Evolutionary conservation across 371 early-diverging fungal genomes (phyloP).

Genomic region (Neoconidiobolus thromboides): DNA sequence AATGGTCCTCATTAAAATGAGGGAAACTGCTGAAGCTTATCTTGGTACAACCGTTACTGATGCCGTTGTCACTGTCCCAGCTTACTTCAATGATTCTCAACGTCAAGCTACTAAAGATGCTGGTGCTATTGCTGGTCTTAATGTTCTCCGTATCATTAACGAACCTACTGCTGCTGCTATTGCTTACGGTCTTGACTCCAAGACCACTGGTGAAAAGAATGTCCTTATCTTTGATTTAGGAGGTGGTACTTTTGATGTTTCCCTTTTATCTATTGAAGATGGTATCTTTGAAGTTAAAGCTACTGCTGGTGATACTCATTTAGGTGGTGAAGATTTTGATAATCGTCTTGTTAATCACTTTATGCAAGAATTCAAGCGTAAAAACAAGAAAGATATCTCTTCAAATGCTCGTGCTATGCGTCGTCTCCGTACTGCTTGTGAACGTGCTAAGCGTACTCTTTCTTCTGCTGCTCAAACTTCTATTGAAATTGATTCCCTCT

Average conservation of each 20-base stretch:
- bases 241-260: slow-evolving; percentile 94
- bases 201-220: slow-evolving; percentile 37
- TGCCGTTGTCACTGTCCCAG: slow-evolving; percentile 96
- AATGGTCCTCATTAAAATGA: slow-evolving; percentile 89
- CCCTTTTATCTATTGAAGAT: slow-evolving; percentile 69
- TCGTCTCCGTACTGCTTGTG: slow-evolving; percentile 73
- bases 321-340: slow-evolving; percentile 87
- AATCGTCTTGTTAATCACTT: slow-evolving; percentile 68
- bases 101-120: slow-evolving; percentile 71
- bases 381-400: slow-evolving; percentile 41
- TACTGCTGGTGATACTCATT: slow-evolving; percentile 82
- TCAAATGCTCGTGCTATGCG: slow-evolving; percentile 59
- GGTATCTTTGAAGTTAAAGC: slow-evolving; percentile 74
- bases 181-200: slow-evolving; percentile 70
- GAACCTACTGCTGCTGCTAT: slow-evolving; percentile 94
- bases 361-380: slow-evolving; percentile 51
- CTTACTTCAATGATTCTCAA: slow-evolving; percentile 78
- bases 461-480: slow-evolving; percentile 45
- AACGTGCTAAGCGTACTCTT: slow-evolving; percentile 77
- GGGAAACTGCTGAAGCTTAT: slow-evolving; percentile 91
- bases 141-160: slow-evolving; percentile 68
- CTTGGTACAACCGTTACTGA: slow-evolving; percentile 75
- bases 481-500: slow-evolving; percentile 73
- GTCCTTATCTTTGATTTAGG: slow-evolving; percentile 86
- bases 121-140: slow-evolving; percentile 55